Evolutionary conservation across 2,329 filamentous ascomycete genomes (phyloP).

Genomic region (Apiospora phragmitis): DNA sequence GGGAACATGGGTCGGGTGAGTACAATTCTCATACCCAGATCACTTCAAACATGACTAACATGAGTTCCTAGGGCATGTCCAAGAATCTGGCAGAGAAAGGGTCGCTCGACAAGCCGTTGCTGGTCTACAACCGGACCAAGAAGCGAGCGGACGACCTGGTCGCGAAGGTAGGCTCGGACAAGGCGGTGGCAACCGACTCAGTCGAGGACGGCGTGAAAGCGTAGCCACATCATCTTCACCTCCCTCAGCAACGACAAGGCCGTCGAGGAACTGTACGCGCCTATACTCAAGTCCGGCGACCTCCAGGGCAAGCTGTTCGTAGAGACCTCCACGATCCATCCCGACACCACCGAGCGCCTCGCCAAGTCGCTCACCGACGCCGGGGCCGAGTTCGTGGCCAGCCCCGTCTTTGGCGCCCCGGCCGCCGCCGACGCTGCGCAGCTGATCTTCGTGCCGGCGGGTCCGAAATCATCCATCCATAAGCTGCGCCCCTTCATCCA

Average conservation of each 20-base stretch:
- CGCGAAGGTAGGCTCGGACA: conserved; percentile 58
- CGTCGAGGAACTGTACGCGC: conserved; percentile 61
- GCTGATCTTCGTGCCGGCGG: conserved; percentile 67
- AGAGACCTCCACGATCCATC: conserved; percentile 86
- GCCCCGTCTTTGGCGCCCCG: conserved; percentile 65
- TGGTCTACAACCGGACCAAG: conserved; percentile 78
- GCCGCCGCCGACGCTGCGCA: conserved; percentile 63
- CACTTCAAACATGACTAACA: background rate
- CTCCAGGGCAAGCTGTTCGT: conserved; percentile 76
- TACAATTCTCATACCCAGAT: conserved; percentile 10
- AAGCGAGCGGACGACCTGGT: conserved; percentile 66
- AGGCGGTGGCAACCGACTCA: conserved; percentile 62
- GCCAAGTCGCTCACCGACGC: conserved; percentile 56
- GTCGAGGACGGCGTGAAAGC: conserved; percentile 65
- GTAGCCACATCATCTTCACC: conserved; percentile 77
- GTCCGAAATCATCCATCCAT: conserved; percentile 54
- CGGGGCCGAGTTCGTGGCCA: conserved; percentile 74
- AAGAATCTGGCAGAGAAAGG: conserved; percentile 82
- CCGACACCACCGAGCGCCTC: conserved; percentile 71
- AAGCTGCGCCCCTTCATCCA: conserved; percentile 64
- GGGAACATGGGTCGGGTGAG: conserved; percentile 84
- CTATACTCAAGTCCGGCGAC: conserved; percentile 51
- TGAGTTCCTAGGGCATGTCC: conserved; percentile 68
- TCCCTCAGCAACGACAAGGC: conserved; percentile 79
- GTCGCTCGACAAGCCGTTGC: conserved; percentile 66